phyloP scores from a whole-genome alignment of 306 rosid genomes.

The Cucurbita maxima region DNA sequence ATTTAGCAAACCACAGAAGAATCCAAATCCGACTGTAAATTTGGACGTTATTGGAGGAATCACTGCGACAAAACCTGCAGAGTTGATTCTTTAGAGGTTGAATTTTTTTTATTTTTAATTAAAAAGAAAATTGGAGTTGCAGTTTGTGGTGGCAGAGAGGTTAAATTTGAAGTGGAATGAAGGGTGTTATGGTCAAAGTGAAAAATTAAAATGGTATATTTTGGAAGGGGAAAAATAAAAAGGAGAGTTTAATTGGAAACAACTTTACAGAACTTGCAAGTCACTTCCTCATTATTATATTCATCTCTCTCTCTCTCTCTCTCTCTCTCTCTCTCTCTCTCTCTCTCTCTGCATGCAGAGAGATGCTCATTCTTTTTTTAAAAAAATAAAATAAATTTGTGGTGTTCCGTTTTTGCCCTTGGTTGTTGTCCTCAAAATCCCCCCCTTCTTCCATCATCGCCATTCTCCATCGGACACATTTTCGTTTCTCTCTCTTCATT shows the following conservation, averaged over 20 bases:
- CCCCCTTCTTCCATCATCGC: slow-evolving; percentile 23
- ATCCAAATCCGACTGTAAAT: slow-evolving; percentile 74
- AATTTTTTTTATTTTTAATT: background rate
- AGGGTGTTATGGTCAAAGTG: background rate
- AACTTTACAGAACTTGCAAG: slow-evolving; percentile 76
- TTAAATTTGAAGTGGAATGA: background rate
- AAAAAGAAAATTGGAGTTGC: background rate
- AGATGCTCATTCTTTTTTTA: slow-evolving; percentile 21
- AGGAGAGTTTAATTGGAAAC: slow-evolving; percentile 13
- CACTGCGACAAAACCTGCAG: slow-evolving; percentile 45
- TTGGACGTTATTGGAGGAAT: slow-evolving; percentile 43
- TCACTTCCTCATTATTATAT: slow-evolving; percentile 51
- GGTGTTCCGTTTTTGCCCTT: slow-evolving; percentile 38
- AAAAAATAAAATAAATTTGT: too few relatives aligned
- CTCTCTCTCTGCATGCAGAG: slow-evolving; percentile 32
- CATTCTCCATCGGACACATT: slow-evolving; percentile 11
- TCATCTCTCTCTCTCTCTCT: slow-evolving; percentile 25
- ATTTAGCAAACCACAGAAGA: slow-evolving; percentile 47
- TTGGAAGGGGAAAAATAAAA: background rate
- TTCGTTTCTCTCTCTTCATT: slow-evolving; percentile 1
- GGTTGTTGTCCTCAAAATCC: slow-evolving; percentile 72
- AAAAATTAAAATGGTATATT: background rate
- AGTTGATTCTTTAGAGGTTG: slow-evolving; percentile 34
- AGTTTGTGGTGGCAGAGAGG: background rate
- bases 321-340: slow-evolving; percentile 23